Conservation (phyloP, 1,139 yeast genomes). For the Saccharomycopsis phalli region DNA sequence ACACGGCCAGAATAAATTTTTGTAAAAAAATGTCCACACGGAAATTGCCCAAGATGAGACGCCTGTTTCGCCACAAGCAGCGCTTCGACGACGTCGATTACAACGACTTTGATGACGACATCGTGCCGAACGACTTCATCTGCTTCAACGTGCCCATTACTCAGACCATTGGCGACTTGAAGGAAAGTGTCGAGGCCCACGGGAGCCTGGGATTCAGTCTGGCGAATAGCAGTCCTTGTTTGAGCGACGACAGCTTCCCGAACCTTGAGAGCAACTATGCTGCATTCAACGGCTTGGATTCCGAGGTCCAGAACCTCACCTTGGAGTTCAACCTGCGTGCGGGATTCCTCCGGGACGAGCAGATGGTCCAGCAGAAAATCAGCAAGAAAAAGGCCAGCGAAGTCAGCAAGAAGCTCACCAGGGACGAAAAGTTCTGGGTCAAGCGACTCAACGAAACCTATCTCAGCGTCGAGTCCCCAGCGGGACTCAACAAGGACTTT, state of each 20-base stretch:
- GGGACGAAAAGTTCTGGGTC: conserved; percentile 19
- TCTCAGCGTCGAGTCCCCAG: not conserved
- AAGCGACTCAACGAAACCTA: conserved; percentile 14
- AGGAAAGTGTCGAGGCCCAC: not conserved
- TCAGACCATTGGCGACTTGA: conserved; percentile 13
- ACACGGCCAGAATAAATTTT: no score
- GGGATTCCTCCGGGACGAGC: conserved; percentile 13
- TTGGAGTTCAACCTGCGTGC: conserved; percentile 18
- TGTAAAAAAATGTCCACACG: no score
- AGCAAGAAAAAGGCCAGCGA: conserved; percentile 16
- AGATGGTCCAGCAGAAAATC: conserved; percentile 16
- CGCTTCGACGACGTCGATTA: conserved; percentile 19
- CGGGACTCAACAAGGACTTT: conserved; percentile 13
- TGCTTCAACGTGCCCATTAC: conserved; percentile 21
- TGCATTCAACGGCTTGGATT: conserved; percentile 17
- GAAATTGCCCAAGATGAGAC: no score
- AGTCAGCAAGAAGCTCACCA: conserved; percentile 16
- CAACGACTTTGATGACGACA: conserved; percentile 17
- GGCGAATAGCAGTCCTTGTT: conserved; percentile 11
- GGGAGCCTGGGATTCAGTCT: not conserved
- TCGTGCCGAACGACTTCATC: conserved; percentile 19
- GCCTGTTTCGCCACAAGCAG: no score
- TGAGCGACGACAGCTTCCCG: conserved; percentile 19
- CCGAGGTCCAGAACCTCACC: conserved; percentile 18
- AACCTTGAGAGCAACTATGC: conserved; percentile 14